Percentiles rank a stretch among this genome's conserved stretches.
Conservation (phyloP, 176 grass and related monocot species). For the Tuctoria greenei region DNA sequence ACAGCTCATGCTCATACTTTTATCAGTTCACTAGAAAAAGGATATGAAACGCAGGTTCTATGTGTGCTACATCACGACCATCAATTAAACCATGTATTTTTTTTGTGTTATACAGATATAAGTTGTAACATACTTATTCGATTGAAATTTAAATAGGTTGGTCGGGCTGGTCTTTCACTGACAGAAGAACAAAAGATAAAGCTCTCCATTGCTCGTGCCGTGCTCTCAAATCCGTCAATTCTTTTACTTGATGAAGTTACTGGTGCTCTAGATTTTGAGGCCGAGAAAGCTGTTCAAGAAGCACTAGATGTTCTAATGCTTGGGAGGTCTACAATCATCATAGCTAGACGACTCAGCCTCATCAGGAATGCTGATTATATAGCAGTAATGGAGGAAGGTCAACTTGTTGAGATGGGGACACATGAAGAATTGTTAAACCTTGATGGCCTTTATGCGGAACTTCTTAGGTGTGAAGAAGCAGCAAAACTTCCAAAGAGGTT, state of each 20-base stretch:
- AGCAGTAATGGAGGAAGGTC: slow-evolving; percentile 97
- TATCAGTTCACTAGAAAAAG: slow-evolving; percentile 93
- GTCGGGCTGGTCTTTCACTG: slow-evolving; percentile 75
- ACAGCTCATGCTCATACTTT: slow-evolving; percentile 95
- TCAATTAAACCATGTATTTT: not conserved
- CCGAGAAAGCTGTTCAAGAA: slow-evolving; percentile 93
- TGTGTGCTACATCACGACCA: slow-evolving; percentile 19
- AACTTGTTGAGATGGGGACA: slow-evolving; percentile 98
- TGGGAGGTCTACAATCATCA: slow-evolving; percentile 94
- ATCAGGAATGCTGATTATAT: slow-evolving; percentile 99
- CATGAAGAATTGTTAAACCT: slow-evolving; percentile 96
- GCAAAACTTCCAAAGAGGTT: slow-evolving; percentile 94
- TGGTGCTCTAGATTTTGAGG: slow-evolving; percentile 95
- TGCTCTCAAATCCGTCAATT: slow-evolving; percentile 92
- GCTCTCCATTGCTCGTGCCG: slow-evolving; percentile 93
- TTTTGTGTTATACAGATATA: not conserved
- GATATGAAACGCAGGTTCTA: slow-evolving; percentile 89
- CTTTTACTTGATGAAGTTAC: slow-evolving; percentile 96
- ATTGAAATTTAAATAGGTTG: slow-evolving; percentile 63
- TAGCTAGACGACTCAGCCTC: slow-evolving; percentile 88
- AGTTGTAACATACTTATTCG: slow-evolving; percentile 9
- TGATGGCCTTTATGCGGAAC: slow-evolving; percentile 91
- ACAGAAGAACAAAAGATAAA: slow-evolving; percentile 99
- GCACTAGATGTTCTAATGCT: slow-evolving; percentile 90
- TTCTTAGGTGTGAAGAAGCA: slow-evolving; percentile 91